Percentiles rank a stretch among this genome's conserved stretches.
phyloP scores from a whole-genome alignment of 768 basidiomycete species.

The Boletus barrowsii region DNA sequence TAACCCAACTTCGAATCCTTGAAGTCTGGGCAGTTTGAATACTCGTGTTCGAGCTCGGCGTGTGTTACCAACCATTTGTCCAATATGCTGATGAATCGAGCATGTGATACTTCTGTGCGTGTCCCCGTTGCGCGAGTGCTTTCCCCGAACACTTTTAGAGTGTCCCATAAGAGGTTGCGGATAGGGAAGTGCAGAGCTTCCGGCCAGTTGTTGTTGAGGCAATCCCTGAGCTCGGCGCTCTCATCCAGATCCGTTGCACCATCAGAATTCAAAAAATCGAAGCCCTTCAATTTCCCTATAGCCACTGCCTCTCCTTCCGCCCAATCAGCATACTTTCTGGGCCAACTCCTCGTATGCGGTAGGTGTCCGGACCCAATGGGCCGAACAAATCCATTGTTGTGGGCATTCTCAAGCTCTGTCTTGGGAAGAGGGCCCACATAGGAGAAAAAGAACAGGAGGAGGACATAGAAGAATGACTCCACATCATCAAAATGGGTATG shows the following conservation, averaged over 20 bases:
- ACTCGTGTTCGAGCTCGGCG: neutral
- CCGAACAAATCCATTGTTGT: neutral
- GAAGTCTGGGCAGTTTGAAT: slow-evolving; percentile 1
- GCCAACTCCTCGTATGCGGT: neutral
- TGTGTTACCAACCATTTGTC: neutral
- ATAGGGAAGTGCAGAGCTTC: neutral
- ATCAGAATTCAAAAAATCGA: too few species aligned
- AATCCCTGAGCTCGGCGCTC: neutral
- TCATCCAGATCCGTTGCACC: too few species aligned
- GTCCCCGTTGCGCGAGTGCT: neutral
- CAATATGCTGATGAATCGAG: neutral
- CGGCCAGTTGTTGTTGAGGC: neutral
- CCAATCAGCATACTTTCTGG: neutral
- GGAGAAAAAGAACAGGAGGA: neutral
- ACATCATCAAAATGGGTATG: neutral
- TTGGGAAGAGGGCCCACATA: neutral
- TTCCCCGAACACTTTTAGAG: neutral
- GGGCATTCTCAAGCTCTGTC: neutral
- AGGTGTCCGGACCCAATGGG: neutral
- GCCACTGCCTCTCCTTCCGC: neutral
- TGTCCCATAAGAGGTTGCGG: neutral
- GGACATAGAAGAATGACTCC: too few species aligned
- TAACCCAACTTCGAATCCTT: too few species aligned
- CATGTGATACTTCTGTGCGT: neutral
- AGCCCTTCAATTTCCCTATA: too few species aligned